Evolutionary conservation across 2,329 filamentous ascomycete genomes (phyloP), one percentile per base, ranked within the genome.

Genomic region (Alternaria incomplexa): DNA sequence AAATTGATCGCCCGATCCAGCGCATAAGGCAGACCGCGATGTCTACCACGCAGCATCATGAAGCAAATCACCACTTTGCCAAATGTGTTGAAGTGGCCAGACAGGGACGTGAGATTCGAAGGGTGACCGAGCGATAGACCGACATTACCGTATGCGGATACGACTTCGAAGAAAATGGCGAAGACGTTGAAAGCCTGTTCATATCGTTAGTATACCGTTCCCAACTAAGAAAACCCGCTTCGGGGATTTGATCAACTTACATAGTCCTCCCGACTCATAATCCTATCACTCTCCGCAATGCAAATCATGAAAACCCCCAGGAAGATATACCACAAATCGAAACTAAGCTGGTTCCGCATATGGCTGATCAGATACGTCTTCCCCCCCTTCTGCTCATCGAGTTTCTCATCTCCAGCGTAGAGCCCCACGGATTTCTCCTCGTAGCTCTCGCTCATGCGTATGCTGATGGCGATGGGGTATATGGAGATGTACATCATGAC

Each of bases 401-500:
- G 26, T 10, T 52, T 60, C 36, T 45, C 69, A 9, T 86, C 85
- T 25, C 82, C 82, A 48, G 82, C 83, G 73, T 91, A 93, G 23
- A 96, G 88, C 5, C 93, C 93, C 1, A 96, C 86, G 1, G 90
- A 92, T 67, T 90, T 92, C 76, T 98, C 95, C 80, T 97, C 95
- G 82, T 98, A 98, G 4, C 97, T 95, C 77, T 98, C 97, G 60
- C 95, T 97, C 68, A 92, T 87, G 58, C 95, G 93, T 72, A 98
- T 91, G 9, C 92, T 96, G 72, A 98, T 98, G 74, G 96, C 95
- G 71, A 98, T 96, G 3, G 95, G 95, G 71, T 97, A 97, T 63
- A 97, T 92, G 62, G 94, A 97, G 64, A 98, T 97, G 80, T 98
- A 98, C 96, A 98, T 98, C 95, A 98, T 98, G 79, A 98, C 90